Base-by-base conservation (phyloP, 2,329 filamentous ascomycete species). In the Trichoderma brevicompactum region DNA sequence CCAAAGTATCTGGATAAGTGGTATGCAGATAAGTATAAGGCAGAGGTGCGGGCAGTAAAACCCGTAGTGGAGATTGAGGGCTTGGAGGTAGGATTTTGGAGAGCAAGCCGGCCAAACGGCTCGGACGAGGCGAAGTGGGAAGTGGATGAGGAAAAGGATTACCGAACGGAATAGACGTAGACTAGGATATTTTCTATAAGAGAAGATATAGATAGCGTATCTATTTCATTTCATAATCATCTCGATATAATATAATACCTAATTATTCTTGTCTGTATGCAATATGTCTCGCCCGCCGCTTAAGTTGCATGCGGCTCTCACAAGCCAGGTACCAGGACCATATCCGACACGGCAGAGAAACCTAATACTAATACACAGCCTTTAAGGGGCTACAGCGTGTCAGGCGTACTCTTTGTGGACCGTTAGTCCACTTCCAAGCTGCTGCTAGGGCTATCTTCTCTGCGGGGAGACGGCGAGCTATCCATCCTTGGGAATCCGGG, bases 91-190 rank as follows among this genome's bases (percentile, higher is more conserved):
- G 76, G 80, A n/a, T 81, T 82, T 70, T 74, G 74, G 70, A 71
- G 79, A 62, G 75, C 79, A 2, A 79, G 79, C 48, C 75, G 78
- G 52, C 80, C 79, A 19, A 86, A 85, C 60, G 87, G 86, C 10
- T 82, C 83, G 64, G 87, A 89, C 32, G 79, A 80, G 69, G 83
- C 86, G 15, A 80, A 79, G 44, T 89, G 87, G 75, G 81, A 86
- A 63, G 81, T 82, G 32, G 82, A 81, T 68, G 82, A 82, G 15
- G 76, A 78, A 54, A 73, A 75, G 62, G 77, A 80, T 43, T 62
- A 69, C 41, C 69, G 68, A 19, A 40, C 49, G 65, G 7, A 59
- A 58, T 54, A 65, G 60, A 58, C 5, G 19, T 56, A 36, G 49
- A 54, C 10, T 52, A 9, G 15, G 1, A 46, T 9, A 5, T 7